These are phyloP conservation scores for Marasmius oreades DNA, from an alignment of 1,284 basidiomycete genomes.

Conservation along the genomic window DNA sequence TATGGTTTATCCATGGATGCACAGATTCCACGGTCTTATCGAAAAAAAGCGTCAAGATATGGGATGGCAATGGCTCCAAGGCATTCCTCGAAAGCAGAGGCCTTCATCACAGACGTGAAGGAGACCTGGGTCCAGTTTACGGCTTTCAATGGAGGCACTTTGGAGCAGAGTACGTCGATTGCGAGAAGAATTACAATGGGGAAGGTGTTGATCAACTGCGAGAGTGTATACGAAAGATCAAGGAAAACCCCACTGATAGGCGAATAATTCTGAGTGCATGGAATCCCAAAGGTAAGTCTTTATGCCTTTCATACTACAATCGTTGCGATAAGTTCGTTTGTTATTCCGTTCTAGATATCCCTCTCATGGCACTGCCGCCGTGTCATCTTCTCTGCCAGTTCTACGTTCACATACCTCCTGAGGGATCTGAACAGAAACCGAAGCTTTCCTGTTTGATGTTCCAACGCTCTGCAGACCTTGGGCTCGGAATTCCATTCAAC, in stretches of 20 bases:
- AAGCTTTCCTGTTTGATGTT: constrained; percentile 95
- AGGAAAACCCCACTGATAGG: constrained; percentile 89
- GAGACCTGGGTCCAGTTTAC: constrained; percentile 95
- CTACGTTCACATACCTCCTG: constrained; percentile 83
- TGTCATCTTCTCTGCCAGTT: constrained; percentile 99
- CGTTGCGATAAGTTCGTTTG: neutral
- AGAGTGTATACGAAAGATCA: constrained; percentile 90
- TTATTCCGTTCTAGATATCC: constrained; percentile 60
- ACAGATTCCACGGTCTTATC: constrained; percentile 83
- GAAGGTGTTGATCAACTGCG: constrained; percentile 92
- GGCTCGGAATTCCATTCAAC: constrained; percentile 97
- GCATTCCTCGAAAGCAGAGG: constrained; percentile 87
- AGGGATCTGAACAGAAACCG: constrained; percentile 52
- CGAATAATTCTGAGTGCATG: constrained; percentile 96
- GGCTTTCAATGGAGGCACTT: constrained; percentile 99
- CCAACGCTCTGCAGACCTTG: constrained; percentile 95
- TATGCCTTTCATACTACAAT: neutral
- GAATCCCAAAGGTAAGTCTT: constrained; percentile 88
- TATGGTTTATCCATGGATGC: constrained; percentile 91
- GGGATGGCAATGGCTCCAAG: constrained; percentile 94
- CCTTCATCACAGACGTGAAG: constrained; percentile 79
- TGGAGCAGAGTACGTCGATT: constrained; percentile 85
- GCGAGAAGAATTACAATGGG: constrained; percentile 80
- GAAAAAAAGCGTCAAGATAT: constrained; percentile 90
- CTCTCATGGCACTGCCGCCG: constrained; percentile 93